Evolutionary conservation across 306 rosid genomes (phyloP).

Genomic region (Amphicarpaea edgeworthii): DNA sequence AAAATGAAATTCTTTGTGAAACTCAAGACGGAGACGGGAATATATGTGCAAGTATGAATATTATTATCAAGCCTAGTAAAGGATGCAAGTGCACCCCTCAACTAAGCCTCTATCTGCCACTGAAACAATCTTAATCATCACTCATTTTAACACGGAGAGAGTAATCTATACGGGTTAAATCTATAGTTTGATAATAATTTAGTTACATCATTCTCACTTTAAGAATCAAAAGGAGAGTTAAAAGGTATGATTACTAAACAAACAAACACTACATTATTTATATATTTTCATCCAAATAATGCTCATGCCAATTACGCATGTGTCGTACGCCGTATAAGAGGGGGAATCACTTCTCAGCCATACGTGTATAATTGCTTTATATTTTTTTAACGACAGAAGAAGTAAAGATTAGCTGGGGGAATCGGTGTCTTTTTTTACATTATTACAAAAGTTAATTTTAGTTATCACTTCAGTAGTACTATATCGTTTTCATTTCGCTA

Average conservation of each 20-base stretch:
- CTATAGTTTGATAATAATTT: neutral
- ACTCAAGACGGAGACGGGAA: no score
- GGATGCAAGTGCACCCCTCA: no score
- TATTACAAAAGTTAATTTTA: conserved; percentile 5
- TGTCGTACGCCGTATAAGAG: no score
- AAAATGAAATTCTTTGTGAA: no score
- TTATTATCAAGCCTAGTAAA: no score
- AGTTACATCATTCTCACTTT: neutral
- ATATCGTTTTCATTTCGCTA: conserved; percentile 37
- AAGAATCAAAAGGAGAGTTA: neutral
- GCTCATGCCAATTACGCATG: no score
- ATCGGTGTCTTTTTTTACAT: neutral
- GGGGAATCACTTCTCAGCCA: neutral
- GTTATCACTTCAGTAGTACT: neutral
- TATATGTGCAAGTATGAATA: no score
- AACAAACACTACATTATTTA: neutral
- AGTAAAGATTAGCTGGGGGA: neutral
- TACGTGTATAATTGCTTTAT: neutral
- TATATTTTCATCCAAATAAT: no score
- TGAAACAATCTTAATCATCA: no score
- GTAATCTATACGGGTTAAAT: no score
- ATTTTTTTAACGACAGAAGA: neutral
- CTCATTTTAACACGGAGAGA: no score
- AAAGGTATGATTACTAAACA: neutral
- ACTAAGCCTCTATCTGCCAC: no score